Base-by-base conservation (phyloP, 768 basidiomycete species). In the Macrolepiota fuliginosa region DNA sequence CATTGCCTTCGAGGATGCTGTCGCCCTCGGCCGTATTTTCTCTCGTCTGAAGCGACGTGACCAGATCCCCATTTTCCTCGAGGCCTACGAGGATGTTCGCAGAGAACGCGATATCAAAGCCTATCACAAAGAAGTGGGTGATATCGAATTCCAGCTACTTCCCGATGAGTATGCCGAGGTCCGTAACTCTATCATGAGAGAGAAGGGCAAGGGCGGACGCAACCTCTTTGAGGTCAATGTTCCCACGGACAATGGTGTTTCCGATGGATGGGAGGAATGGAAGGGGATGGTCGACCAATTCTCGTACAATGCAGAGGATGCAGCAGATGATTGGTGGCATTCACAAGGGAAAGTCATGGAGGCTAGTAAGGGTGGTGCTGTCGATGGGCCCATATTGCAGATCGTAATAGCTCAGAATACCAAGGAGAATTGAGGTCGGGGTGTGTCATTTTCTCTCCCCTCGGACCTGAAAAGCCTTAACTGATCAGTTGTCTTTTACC, bases 271-370 rank as follows among this genome's bases (percentile, higher is more conserved):
- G 54, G 70, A 71, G n/a, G 73, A 82, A 62, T 86, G 84, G 80
- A 73, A 76, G 15, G 77, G 79, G 56, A 73, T 83, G 47, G 79
- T 77, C 58, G 74, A 76, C 22, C 63, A 83, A 25, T 86, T 83
- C 64, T 76, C 76, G 12, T 85, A 86, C 65, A 80, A 84, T 59
- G 81, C 83, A 22, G 81, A 82, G 66, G 83, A 86, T 32, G 81
- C 82, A 27, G 85, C 83, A 7, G 83, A 85, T 58, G 79, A 85
- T 60, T 86, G 84, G 84, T 86, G 84, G 83, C 69, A 80, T 35
- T 73, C 79, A 58, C 84, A 81, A 80, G 83, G 83, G 9, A 62
- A 81, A 25, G 70, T 82, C 56, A 70, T 75, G 49, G 74, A 82
- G 66, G 54, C 35, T 3, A 61, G 53, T n/a, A 32, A 22, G 19